Percentiles rank a stretch among this genome's conserved stretches.
These are phyloP conservation scores for Talaromyces rugulosus DNA, from an alignment of 2,329 filamentous ascomycete genomes.

Conservation along the genomic window DNA sequence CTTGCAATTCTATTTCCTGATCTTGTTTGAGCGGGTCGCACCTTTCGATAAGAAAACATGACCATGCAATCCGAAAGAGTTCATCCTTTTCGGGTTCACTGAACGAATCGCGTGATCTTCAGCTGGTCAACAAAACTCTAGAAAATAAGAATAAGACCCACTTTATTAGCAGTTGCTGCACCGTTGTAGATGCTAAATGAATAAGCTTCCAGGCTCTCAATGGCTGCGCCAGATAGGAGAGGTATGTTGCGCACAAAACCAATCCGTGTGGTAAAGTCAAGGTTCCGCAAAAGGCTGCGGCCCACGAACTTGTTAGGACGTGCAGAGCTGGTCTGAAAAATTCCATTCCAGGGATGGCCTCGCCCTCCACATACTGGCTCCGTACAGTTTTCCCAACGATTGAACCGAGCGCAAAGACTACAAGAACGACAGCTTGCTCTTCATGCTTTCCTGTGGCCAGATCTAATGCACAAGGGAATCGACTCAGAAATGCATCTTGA, in stretches of 20 bases:
- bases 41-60: constrained; percentile 5
- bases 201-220: constrained; percentile 31
- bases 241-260: constrained; percentile 29
- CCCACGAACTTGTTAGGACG: not conserved
- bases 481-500: not conserved
- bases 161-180: not conserved
- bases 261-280: constrained; percentile 20
- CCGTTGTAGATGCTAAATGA: constrained; percentile 23
- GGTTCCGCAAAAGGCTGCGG: constrained; percentile 21
- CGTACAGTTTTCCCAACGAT: constrained; percentile 12
- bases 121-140: not conserved
- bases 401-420: constrained; percentile 26
- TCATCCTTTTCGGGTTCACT: not conserved
- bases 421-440: constrained; percentile 1
- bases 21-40: not conserved
- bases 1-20: too few species aligned
- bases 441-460: not conserved
- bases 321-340: constrained; percentile 20
- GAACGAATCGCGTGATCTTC: not conserved
- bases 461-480: not conserved
- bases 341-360: constrained; percentile 24
- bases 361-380: not conserved
- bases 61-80: constrained; percentile 1
- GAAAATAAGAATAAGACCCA: not conserved
- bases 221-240: constrained; percentile 28